phyloP scores from a whole-genome alignment of 768 basidiomycete species.

The Leccinum barrowsii region DNA sequence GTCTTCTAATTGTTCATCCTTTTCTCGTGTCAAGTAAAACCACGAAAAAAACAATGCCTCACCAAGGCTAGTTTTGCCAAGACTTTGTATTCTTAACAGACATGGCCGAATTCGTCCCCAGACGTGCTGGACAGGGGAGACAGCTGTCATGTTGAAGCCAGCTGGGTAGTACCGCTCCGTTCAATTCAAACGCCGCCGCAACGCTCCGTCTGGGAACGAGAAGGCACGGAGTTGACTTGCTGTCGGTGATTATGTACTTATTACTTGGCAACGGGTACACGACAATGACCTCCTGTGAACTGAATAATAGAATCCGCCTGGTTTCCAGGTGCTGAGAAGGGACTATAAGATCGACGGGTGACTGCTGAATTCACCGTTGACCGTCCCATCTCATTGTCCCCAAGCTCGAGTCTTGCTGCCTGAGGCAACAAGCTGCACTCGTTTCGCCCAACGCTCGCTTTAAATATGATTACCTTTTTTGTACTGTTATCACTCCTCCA shows the following conservation, averaged over 20 bases:
- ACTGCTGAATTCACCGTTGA: background rate
- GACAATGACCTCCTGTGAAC: background rate
- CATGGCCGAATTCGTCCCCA: too few relatives aligned
- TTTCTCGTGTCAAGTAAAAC: background rate
- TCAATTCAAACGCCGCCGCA: too few relatives aligned
- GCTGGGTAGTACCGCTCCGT: too few relatives aligned
- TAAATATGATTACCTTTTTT: slow-evolving; percentile 12
- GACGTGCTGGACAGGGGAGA: too few relatives aligned
- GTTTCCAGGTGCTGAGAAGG: background rate
- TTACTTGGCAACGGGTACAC: background rate
- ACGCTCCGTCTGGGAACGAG: too few relatives aligned
- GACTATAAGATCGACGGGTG: slow-evolving; percentile 8
- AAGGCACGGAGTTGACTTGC: background rate
- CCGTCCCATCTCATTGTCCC: background rate
- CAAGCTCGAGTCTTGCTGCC: slow-evolving; percentile 6
- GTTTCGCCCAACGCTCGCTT: slow-evolving; percentile 14
- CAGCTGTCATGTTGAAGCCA: too few relatives aligned
- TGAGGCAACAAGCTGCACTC: slow-evolving; percentile 18
- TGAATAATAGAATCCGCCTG: background rate
- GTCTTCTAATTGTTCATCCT: background rate
- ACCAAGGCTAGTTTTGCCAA: too few relatives aligned
- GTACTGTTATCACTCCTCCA: slow-evolving; percentile 10
- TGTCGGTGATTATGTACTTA: background rate
- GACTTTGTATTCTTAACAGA: too few relatives aligned
- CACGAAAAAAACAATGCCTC: too few relatives aligned